Evolutionary conservation across 352 stramenopile genomes (phyloP).

Genomic region (Albugo candida): DNA sequence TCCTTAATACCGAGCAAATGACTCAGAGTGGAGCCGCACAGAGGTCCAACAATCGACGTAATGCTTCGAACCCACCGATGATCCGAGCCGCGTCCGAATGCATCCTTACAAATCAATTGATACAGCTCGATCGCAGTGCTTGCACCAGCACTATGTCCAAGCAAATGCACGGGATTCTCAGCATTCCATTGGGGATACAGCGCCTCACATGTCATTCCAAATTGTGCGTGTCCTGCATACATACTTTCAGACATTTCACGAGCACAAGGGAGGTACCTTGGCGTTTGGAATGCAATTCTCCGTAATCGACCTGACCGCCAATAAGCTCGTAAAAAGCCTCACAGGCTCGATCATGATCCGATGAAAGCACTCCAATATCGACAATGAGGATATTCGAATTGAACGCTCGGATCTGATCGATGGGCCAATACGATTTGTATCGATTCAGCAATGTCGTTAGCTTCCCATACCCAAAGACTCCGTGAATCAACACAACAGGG

Average conservation of each 20-base stretch:
- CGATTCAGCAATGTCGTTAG: slow-evolving; percentile 13
- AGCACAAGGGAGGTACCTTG: neutral
- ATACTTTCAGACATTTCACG: neutral
- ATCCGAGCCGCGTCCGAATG: slow-evolving; percentile 2
- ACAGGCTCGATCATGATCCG: slow-evolving; percentile 10
- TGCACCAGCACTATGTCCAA: slow-evolving; percentile 5
- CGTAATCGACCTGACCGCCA: slow-evolving; percentile 9
- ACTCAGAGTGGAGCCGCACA: slow-evolving; percentile 2
- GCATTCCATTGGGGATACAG: slow-evolving; percentile 8
- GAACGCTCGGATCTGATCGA: neutral
- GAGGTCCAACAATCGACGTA: slow-evolving; percentile 3
- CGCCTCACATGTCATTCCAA: slow-evolving; percentile 2
- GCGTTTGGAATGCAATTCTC: slow-evolving; percentile 4
- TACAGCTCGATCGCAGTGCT: slow-evolving; percentile 8
- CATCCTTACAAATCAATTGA: slow-evolving; percentile 5
- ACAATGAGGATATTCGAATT: slow-evolving; percentile 8
- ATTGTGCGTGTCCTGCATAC: slow-evolving; percentile 1
- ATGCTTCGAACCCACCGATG: slow-evolving; percentile 6
- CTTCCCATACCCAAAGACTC: slow-evolving; percentile 15
- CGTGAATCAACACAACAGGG: slow-evolving; percentile 16
- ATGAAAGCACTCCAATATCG: slow-evolving; percentile 6
- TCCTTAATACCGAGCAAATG: neutral
- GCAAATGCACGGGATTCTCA: slow-evolving; percentile 3
- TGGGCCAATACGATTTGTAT: slow-evolving; percentile 5
- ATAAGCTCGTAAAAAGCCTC: slow-evolving; percentile 12